phyloP scores from a whole-genome alignment of 106 monocot species.

The Acanthochlamys bracteata region DNA sequence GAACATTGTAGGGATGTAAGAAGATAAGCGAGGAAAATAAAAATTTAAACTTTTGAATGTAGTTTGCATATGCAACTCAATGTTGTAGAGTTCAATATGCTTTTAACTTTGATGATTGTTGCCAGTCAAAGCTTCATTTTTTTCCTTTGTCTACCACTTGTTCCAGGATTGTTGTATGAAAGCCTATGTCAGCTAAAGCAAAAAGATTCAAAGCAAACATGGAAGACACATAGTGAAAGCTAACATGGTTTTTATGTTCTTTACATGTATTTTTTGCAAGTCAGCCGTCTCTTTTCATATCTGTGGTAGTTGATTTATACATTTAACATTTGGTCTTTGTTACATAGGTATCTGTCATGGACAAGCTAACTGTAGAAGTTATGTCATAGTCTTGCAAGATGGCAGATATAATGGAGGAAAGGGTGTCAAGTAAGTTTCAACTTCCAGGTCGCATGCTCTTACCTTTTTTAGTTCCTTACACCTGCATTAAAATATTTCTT shows the following conservation, averaged over 20 bases:
- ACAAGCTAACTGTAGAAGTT: conserved; percentile 82
- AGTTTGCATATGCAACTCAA: no score
- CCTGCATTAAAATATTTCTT: background rate
- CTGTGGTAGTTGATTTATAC: background rate
- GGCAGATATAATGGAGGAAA: conserved; percentile 94
- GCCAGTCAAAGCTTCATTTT: no score
- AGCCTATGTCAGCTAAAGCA: conserved; percentile 9
- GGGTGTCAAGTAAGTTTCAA: conserved; percentile 84
- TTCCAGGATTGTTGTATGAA: conserved; percentile 12
- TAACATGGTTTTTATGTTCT: background rate
- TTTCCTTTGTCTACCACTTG: no score
- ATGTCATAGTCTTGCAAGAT: conserved; percentile 94
- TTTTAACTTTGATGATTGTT: no score
- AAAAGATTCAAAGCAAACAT: conserved; percentile 9
- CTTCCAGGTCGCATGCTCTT: background rate
- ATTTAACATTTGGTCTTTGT: background rate
- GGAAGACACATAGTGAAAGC: conserved; percentile 2
- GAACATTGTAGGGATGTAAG: no score
- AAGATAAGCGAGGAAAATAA: no score
- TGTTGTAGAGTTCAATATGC: no score
- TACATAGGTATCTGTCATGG: conserved; percentile 83
- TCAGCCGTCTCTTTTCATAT: background rate
- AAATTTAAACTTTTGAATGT: no score
- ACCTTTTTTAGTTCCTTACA: background rate
- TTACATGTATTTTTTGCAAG: background rate